Evolutionary conservation across 2,329 filamentous ascomycete species (phyloP).

Genomic region (Ophiocordyceps camponoti-leonardi): DNA sequence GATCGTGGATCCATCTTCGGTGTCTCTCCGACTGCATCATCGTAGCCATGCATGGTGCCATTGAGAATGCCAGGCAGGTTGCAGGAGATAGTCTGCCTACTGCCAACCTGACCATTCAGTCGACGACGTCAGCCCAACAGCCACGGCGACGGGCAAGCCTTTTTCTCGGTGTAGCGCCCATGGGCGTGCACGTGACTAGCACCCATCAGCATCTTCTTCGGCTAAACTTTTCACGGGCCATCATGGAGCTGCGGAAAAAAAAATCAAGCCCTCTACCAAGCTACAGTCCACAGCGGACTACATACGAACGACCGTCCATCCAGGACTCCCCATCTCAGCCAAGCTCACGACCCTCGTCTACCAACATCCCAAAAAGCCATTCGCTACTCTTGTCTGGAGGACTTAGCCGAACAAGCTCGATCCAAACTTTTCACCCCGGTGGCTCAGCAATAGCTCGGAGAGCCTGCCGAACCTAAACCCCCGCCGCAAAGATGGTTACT

Average conservation of each 20-base stretch:
- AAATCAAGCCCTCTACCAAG: background rate
- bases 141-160: too few relatives aligned
- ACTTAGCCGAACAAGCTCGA: background rate
- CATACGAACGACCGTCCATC: background rate
- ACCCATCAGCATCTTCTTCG: conserved; percentile 1
- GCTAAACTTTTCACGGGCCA: conserved; percentile 1
- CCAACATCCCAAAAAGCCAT: background rate
- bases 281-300: background rate
- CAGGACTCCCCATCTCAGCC: background rate
- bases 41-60: too few relatives aligned
- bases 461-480: background rate
- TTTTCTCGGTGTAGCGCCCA: too few relatives aligned
- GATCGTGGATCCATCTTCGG: too few relatives aligned
- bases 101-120: too few relatives aligned
- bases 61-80: background rate
- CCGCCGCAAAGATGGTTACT: conserved; percentile 60
- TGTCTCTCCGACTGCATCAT: too few relatives aligned
- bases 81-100: background rate
- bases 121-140: too few relatives aligned
- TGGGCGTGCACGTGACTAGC: conserved; percentile 1
- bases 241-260: conserved; percentile 1
- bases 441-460: background rate
- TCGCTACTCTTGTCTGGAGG: background rate
- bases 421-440: background rate
- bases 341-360: background rate